phyloP scores from a whole-genome alignment of 1,284 basidiomycete species.

The Cryptococcus sp. region DNA sequence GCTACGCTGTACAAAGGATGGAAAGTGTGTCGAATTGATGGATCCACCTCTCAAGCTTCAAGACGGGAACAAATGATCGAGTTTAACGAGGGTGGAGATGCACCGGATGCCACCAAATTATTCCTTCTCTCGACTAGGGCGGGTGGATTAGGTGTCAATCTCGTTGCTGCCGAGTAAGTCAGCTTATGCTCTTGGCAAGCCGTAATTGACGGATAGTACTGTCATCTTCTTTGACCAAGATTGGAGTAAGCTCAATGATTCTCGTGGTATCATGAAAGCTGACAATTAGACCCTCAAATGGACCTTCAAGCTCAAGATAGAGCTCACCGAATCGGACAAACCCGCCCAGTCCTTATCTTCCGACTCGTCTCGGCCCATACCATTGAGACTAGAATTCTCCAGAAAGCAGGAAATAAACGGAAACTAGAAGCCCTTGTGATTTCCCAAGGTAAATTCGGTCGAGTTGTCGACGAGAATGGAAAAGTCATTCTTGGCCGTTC shows the following conservation, averaged over 20 bases:
- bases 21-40: constrained; percentile 85
- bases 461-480: constrained; percentile 54
- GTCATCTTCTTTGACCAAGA: constrained; percentile 95
- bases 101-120: constrained; percentile 63
- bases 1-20: constrained; percentile 73
- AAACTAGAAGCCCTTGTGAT: constrained; percentile 92
- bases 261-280: not conserved
- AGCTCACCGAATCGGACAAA: constrained; percentile 93
- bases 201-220: constrained; percentile 49
- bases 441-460: constrained; percentile 78
- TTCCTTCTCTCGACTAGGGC: constrained; percentile 91
- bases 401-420: constrained; percentile 79
- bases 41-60: constrained; percentile 68
- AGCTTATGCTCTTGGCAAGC: constrained; percentile 22
- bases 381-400: constrained; percentile 85
- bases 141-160: constrained; percentile 86
- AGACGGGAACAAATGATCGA: constrained; percentile 77
- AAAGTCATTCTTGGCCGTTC: constrained; percentile 50
- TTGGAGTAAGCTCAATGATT: constrained; percentile 59
- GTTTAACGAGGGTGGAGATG: constrained; percentile 74
- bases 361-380: constrained; percentile 74
- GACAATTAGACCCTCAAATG: constrained; percentile 77
- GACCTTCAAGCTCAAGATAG: constrained; percentile 94
- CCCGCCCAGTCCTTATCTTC: constrained; percentile 79
- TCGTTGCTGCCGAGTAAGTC: constrained; percentile 75